Base-by-base conservation (phyloP, 2,329 filamentous ascomycete species). In the Leptographium galeiforme region DNA sequence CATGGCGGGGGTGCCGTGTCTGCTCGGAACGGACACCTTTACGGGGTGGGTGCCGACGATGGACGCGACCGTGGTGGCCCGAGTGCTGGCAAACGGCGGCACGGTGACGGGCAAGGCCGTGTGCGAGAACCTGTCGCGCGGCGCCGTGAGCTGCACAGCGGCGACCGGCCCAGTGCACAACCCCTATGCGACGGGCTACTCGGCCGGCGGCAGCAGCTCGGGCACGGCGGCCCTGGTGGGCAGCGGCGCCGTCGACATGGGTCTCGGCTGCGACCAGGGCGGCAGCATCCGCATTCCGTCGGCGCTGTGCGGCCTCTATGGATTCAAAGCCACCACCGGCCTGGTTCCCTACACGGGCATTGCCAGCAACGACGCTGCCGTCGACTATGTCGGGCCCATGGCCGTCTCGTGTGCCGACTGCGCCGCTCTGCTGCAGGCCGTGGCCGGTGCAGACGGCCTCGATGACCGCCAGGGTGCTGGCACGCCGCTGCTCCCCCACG, bases 161-260 rank as follows among this genome's bases (percentile, higher is more conserved):
- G 66, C 70, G n/a, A 69, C 68, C 4, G 73, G 73, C 0, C 64
- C 67, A 1, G 71, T 76, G 2, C 67, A 74, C 55, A 74, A 76
- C 52, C 73, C 73, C 0, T 70, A 68, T 53, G 71, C 69, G 0
- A 56, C 62, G 25, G 71, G 71, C 2, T 74, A 72, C 56, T 70
- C 67, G 2, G 67, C 68, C 40, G 72, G 73, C n/a, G 73, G 74
- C n/a, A 72, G 70, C 54, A 71, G 68, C 33, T 70, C 66, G 12
- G 72, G 72, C 2, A 64, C 64, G 14, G 69, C 63, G 8, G 67
- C 67, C 6, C 63, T 77, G 13, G 72, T 77, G 1, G 68, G 66
- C 1, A 60, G 57, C 4, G 63, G 62, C 2, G 59, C 58, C 8
- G 64, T 63, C 7, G 64, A 67, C 38, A 58, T 67, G 18, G 65